Base-by-base conservation (phyloP, 2,329 filamentous ascomycete species). In the Thermoascus crustaceus region DNA sequence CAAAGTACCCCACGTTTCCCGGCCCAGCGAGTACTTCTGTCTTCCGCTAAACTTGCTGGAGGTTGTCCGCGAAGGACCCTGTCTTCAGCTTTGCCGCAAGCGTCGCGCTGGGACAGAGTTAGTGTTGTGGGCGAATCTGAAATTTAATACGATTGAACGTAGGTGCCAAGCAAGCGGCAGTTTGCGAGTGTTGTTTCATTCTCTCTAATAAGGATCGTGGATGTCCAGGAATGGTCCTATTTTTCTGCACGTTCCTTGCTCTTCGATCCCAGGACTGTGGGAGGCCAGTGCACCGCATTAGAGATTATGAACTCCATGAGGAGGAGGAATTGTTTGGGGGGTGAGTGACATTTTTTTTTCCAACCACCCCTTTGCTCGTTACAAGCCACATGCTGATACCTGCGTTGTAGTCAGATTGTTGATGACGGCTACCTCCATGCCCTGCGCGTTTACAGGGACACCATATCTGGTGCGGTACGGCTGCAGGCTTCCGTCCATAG, bases 81-180 rank as follows among this genome's bases (percentile, higher is more conserved):
- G 54, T 18, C 53, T 68, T 11, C 56, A 60, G 22, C 40, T 68
- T 8, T 67, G 61, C 36, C 52, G 57, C 29, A 53, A 55, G 19
- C 54, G 50, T 5, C 42, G 41, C 11, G 44, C 43, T 4, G 66
- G 65, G 18, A 62, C 50, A 8, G 55, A 61, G 18, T 59, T 69
- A 23, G 56, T 67, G 13, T 47, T 72, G 5, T 78, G 74, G 74
- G 66, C 71, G 2, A 66, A 63, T 34, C 54, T 78, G 8, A 68
- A 70, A 20, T 78, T 78, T 50, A 58, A 60, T 4, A 57, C 67
- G 4, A 70, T 75, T 37, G 75, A 78, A 53, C 60, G 72, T 73
- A 58, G 35, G 55, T 49, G 16, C n/a, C n/a, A 10, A 18, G 30
- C 13, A 13, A 23, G 5, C 14, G 3, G 7, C 17, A 5, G 21